A percentile compares a stretch with the other conserved stretches of the same genome.
Evolutionary conservation across 345 rosid genomes (phyloP).

Genomic region (Eucalyptus paniculata): DNA sequence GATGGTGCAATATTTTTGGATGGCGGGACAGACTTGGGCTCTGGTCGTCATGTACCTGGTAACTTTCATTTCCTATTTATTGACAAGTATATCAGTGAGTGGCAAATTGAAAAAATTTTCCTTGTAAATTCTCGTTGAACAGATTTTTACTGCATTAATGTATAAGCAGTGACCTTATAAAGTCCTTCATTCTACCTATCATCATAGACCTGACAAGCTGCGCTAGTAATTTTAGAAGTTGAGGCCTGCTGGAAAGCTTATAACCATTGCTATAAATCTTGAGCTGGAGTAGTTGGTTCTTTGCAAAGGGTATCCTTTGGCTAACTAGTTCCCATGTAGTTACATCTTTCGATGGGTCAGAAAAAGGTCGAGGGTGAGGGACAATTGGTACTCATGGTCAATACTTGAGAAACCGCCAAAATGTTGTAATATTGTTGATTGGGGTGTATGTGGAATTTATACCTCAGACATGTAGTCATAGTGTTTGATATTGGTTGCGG

Average conservation of each 20-base stretch:
- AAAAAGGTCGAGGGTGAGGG: not conserved
- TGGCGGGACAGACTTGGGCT: constrained; percentile 7
- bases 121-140: not conserved
- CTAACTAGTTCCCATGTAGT: not conserved
- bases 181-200: not conserved
- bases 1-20: constrained; percentile 4
- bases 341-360: not conserved
- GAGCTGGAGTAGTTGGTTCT: not conserved
- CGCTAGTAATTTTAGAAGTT: not conserved
- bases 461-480: not conserved
- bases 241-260: not conserved
- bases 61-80: not conserved
- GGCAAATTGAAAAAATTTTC: not conserved
- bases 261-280: not conserved
- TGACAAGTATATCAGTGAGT: not conserved
- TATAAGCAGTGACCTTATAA: not conserved
- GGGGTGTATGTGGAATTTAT: not conserved
- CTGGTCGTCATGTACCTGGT: constrained; percentile 9
- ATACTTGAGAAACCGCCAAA: not conserved
- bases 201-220: not conserved
- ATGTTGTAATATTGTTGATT: not conserved
- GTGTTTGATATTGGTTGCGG: not conserved
- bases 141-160: not conserved
- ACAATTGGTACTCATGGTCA: not conserved
- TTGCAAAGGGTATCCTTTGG: not conserved